A percentile compares a stretch with the other conserved stretches of the same genome.
phyloP scores from a whole-genome alignment of 176 grass and related monocot species.

The Puccinellia tenuiflora region DNA sequence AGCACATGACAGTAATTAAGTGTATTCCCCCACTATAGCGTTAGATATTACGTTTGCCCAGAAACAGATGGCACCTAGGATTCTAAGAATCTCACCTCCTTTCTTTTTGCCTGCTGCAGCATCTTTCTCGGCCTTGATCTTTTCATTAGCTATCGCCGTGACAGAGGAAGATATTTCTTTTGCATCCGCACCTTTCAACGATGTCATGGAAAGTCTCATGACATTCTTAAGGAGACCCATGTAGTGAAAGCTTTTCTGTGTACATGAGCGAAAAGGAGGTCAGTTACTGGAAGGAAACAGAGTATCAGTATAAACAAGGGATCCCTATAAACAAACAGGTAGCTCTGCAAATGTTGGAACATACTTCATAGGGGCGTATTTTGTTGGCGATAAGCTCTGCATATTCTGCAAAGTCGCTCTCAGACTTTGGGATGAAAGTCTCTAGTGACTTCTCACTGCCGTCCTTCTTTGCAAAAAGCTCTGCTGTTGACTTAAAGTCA shows the following conservation, averaged over 20 bases:
- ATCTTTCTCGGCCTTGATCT: conserved; percentile 70
- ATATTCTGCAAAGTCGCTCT: conserved; percentile 74
- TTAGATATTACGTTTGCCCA: not conserved
- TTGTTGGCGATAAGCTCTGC: conserved; percentile 72
- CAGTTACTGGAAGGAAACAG: not conserved
- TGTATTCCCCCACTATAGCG: not conserved
- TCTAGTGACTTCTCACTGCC: conserved; percentile 57
- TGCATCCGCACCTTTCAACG: conserved; percentile 72
- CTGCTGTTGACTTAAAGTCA: conserved; percentile 75
- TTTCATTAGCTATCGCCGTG: conserved; percentile 83
- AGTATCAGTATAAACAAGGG: not conserved
- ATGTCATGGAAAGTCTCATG: conserved; percentile 53
- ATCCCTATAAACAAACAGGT: not conserved
- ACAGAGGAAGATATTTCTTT: conserved; percentile 82
- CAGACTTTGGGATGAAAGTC: conserved; percentile 77
- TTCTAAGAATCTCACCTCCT: conserved; percentile 40
- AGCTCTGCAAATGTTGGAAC: not conserved
- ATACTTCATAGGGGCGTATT: conserved; percentile 68
- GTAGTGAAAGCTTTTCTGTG: conserved; percentile 91
- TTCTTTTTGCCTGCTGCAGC: conserved; percentile 71
- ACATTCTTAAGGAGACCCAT: conserved; percentile 71
- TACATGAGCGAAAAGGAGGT: not conserved
- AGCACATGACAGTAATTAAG: not conserved
- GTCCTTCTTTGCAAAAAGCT: conserved; percentile 74
- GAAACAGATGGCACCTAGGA: not conserved